Conservation (phyloP, 2,329 filamentous ascomycete genomes). For the Calycina herbarum region DNA sequence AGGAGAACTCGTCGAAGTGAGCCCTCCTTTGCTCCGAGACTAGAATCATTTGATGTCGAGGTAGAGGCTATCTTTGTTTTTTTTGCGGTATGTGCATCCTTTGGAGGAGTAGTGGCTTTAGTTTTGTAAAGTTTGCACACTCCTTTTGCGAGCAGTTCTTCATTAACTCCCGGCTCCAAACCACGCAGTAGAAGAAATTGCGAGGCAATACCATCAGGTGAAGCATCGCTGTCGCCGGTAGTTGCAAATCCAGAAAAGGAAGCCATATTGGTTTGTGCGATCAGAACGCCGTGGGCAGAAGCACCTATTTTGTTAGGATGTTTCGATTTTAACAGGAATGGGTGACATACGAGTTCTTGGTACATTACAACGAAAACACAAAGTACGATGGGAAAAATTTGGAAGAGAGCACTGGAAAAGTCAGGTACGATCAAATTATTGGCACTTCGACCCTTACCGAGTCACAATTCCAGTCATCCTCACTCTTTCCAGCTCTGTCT, state of each 20-base stretch:
- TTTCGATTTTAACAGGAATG: neutral
- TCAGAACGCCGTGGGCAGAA: conserved; percentile 36
- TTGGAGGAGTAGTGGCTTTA: conserved; percentile 41
- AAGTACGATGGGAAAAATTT: conserved; percentile 56
- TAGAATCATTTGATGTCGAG: conserved; percentile 50
- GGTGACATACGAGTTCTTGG: conserved; percentile 49
- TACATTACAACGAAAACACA: conserved; percentile 60
- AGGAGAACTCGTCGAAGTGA: conserved; percentile 77
- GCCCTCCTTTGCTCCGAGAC: conserved; percentile 64
- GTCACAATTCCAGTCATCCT: conserved; percentile 58
- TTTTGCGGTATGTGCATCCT: conserved; percentile 34
- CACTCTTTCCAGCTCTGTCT: conserved; percentile 44
- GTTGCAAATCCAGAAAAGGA: conserved; percentile 46
- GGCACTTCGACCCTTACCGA: conserved; percentile 42
- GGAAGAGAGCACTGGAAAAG: conserved; percentile 50
- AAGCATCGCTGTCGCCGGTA: conserved; percentile 54
- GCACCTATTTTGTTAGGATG: conserved; percentile 36
- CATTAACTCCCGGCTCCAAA: conserved; percentile 67
- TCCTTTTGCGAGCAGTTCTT: conserved; percentile 71
- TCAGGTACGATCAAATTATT: conserved; percentile 17
- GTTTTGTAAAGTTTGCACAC: conserved; percentile 72
- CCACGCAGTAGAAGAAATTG: conserved; percentile 77
- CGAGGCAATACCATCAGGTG: conserved; percentile 52
- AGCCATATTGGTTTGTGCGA: conserved; percentile 41
- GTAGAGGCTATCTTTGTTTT: conserved; percentile 54